Evolutionary conservation across 768 basidiomycete species (phyloP).

Genomic region (Pholiota microspora): DNA sequence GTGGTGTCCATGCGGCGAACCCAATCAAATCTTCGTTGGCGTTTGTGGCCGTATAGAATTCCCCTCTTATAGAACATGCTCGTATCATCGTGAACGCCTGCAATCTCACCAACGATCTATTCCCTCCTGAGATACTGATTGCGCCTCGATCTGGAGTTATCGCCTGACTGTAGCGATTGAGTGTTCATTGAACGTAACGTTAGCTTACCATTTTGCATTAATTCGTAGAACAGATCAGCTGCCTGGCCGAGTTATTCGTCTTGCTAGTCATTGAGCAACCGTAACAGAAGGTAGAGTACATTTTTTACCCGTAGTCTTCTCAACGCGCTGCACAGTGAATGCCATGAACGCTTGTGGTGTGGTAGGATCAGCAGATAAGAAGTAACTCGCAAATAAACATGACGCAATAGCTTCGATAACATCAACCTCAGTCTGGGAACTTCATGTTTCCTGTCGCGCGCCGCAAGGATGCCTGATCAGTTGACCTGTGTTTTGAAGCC

Average conservation of each 20-base stretch:
- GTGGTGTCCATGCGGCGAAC: slow-evolving; percentile 30
- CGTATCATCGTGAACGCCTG: slow-evolving; percentile 24
- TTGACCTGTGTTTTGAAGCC: too few species aligned
- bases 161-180: not conserved
- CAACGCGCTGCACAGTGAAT: slow-evolving; percentile 19
- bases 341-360: not conserved
- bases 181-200: not conserved
- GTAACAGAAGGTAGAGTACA: not conserved
- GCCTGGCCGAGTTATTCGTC: slow-evolving; percentile 17
- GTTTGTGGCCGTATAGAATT: slow-evolving; percentile 28
- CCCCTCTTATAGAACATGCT: slow-evolving; percentile 23
- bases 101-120: slow-evolving; percentile 20
- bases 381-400: not conserved
- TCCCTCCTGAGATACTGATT: slow-evolving; percentile 25
- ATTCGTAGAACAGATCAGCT: slow-evolving; percentile 19
- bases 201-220: slow-evolving; percentile 21
- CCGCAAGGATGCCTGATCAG: too few species aligned
- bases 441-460: too few species aligned
- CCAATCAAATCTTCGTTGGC: slow-evolving; percentile 22
- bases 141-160: slow-evolving; percentile 21
- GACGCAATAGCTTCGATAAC: not conserved
- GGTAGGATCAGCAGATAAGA: not conserved
- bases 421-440: too few species aligned
- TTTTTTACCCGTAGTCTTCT: slow-evolving; percentile 15
- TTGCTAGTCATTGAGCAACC: slow-evolving; percentile 2